These are phyloP conservation scores for Aspergillus luchuensis DNA, from an alignment of 2,329 filamentous ascomycete genomes.

Conservation along the genomic window DNA sequence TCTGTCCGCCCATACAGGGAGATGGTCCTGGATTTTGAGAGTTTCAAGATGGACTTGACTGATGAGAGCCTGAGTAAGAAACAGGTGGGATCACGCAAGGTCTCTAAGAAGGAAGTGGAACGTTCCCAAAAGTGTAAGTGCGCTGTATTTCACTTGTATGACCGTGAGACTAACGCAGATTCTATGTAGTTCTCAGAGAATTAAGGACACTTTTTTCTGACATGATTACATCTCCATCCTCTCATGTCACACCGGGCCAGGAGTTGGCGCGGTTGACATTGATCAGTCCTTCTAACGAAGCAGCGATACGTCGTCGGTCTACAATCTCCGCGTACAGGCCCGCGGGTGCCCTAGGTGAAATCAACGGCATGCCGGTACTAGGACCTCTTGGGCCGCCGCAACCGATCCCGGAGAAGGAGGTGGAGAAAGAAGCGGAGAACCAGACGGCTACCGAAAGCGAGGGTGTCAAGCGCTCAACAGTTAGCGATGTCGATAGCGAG, in stretches of 20 bases:
- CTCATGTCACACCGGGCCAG: conserved; percentile 70
- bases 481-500: conserved; percentile 36
- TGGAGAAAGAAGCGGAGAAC: conserved; percentile 26
- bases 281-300: conserved; percentile 60
- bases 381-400: conserved; percentile 49
- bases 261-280: conserved; percentile 80
- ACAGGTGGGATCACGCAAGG: conserved; percentile 71
- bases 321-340: conserved; percentile 39
- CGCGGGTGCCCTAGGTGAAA: conserved; percentile 41
- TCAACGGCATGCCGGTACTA: conserved; percentile 48
- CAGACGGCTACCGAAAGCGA: conserved; percentile 20
- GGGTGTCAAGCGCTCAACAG: conserved; percentile 28
- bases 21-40: conserved; percentile 74
- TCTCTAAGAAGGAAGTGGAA: conserved; percentile 61
- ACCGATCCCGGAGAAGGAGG: conserved; percentile 16
- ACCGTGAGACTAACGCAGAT: conserved; percentile 7
- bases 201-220: conserved; percentile 69
- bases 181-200: conserved; percentile 67
- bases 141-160: not conserved
- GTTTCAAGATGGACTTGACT: conserved; percentile 67
- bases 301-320: conserved; percentile 52
- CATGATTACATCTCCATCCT: conserved; percentile 64
- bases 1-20: conserved; percentile 80
- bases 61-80: conserved; percentile 66
- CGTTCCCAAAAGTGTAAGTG: conserved; percentile 72